phyloP scores from a whole-genome alignment of 2,329 filamentous ascomycete genomes.

The Ceratocystis papillata region DNA sequence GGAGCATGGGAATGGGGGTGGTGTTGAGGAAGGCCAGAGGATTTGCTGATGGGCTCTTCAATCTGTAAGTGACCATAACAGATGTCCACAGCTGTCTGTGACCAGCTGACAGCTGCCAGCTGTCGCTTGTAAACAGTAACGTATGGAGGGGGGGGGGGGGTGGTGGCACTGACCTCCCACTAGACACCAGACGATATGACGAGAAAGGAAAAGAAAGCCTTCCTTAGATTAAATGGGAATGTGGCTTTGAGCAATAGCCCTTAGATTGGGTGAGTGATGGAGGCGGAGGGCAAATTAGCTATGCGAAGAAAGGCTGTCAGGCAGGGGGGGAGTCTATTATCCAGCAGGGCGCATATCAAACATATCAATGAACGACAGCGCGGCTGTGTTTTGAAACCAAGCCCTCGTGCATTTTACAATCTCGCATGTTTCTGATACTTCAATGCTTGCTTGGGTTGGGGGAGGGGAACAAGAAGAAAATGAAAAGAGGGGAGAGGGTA shows the following conservation, averaged over 20 bases:
- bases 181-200: neutral
- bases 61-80: neutral
- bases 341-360: neutral
- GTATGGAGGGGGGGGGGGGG: neutral
- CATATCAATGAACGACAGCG: conserved; percentile 4
- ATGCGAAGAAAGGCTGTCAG: neutral
- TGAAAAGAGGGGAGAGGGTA: neutral
- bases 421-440: neutral
- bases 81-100: neutral
- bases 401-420: neutral
- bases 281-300: neutral
- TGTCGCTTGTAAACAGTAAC: neutral
- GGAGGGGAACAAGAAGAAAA: neutral
- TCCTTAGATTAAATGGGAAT: no score
- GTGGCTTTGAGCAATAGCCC: neutral
- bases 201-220: neutral
- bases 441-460: neutral
- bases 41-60: neutral
- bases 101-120: neutral
- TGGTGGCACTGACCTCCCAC: neutral
- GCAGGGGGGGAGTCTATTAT: neutral
- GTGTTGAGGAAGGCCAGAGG: neutral
- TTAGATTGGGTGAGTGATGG: neutral
- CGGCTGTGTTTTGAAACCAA: neutral
- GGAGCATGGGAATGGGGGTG: neutral